phyloP scores from a whole-genome alignment of 169 alveolate species.

The Cryptosporidium sp. region DNA sequence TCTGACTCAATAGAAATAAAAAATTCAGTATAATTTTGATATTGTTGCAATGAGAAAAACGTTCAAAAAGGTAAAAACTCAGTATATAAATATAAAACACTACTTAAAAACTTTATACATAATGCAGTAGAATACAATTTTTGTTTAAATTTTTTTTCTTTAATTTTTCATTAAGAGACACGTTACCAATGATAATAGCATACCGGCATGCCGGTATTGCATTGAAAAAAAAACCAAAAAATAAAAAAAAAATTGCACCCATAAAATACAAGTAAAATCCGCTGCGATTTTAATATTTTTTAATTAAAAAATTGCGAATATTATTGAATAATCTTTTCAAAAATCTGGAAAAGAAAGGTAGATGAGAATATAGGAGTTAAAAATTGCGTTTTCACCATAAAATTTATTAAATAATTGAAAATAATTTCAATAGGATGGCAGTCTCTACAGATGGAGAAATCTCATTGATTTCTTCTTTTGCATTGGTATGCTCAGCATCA shows the following conservation, averaged over 20 bases:
- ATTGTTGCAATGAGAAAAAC: background rate
- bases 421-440: constrained; percentile 8
- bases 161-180: background rate
- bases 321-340: background rate
- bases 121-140: background rate
- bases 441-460: constrained; percentile 44
- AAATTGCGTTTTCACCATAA: background rate
- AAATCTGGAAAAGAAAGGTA: background rate
- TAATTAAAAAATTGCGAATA: too few species aligned
- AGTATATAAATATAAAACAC: background rate
- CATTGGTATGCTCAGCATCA: constrained; percentile 47
- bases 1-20: constrained; percentile 22
- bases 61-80: background rate
- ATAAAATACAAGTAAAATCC: background rate
- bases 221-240: background rate
- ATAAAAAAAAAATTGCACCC: background rate
- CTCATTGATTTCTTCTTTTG: constrained; percentile 49
- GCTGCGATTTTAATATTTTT: too few species aligned
- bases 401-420: background rate
- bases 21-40: background rate
- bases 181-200: background rate
- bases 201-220: constrained; percentile 25
- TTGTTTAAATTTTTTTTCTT: background rate
- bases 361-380: background rate
- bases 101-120: background rate